These are phyloP conservation scores for Hippophae gyantsensis DNA, from an alignment of 306 rosid species.

Conservation along the genomic window DNA sequence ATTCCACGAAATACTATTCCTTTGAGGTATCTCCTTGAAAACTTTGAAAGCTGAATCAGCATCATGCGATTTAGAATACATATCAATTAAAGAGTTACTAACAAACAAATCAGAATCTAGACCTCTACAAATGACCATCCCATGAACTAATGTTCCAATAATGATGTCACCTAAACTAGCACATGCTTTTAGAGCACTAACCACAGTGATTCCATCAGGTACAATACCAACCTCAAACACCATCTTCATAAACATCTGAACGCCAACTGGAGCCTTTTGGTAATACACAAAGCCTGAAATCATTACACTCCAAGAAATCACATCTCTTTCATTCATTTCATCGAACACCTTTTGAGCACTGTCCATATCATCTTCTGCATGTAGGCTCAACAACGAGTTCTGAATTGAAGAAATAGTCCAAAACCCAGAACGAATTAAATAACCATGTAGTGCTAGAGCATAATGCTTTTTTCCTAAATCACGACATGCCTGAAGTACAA, in stretches of 20 bases:
- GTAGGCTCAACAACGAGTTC: conserved; percentile 28
- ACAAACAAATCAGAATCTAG: conserved; percentile 30
- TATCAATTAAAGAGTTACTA: conserved; percentile 39
- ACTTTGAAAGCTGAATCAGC: conserved; percentile 22
- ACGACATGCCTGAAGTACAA: conserved; percentile 35
- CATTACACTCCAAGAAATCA: conserved; percentile 41
- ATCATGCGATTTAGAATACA: conserved; percentile 33
- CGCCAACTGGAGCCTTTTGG: conserved; percentile 23
- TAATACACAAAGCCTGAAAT: conserved; percentile 28
- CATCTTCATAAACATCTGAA: conserved; percentile 29
- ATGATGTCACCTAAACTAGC: conserved; percentile 16
- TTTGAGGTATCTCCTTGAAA: conserved; percentile 24
- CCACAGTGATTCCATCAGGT: conserved; percentile 34
- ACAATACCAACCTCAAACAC: conserved; percentile 18
- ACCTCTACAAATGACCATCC: conserved; percentile 36
- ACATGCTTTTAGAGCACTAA: conserved; percentile 38
- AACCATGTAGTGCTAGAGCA: conserved; percentile 30
- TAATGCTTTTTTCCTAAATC: conserved; percentile 7
- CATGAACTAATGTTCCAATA: conserved; percentile 28
- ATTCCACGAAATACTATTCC: conserved; percentile 41
- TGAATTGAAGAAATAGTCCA: conserved; percentile 17
- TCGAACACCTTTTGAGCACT: conserved; percentile 32
- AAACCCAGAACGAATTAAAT: conserved; percentile 19
- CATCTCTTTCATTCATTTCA: conserved; percentile 34
- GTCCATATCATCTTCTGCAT: conserved; percentile 21